Conservation (phyloP, 1,284 basidiomycete genomes). For the Heterobasidion occidentale region DNA sequence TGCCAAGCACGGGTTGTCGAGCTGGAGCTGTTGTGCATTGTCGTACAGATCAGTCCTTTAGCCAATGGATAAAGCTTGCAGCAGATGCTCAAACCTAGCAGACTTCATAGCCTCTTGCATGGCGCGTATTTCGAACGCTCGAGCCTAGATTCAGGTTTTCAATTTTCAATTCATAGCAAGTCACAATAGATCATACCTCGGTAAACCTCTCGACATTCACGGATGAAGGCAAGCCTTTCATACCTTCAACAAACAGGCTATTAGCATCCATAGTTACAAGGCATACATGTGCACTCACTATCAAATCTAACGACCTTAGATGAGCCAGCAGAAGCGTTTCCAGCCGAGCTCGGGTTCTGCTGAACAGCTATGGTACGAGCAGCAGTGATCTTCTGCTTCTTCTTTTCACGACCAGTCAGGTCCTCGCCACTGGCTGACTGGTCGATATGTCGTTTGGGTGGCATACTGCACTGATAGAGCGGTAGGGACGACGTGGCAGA, state of each 20-base stretch:
- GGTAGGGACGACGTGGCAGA: background rate
- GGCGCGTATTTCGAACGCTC: slow-evolving; percentile 81
- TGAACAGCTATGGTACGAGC: slow-evolving; percentile 69
- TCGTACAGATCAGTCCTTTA: background rate
- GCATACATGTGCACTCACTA: slow-evolving; percentile 21
- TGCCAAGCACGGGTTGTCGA: slow-evolving; percentile 85
- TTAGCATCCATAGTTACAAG: background rate
- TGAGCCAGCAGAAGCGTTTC: slow-evolving; percentile 27
- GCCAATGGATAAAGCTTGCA: background rate
- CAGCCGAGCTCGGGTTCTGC: slow-evolving; percentile 13
- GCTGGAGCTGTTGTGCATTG: slow-evolving; percentile 22
- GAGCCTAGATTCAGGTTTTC: slow-evolving; percentile 40
- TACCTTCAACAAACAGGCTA: slow-evolving; percentile 27
- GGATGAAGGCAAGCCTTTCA: slow-evolving; percentile 57
- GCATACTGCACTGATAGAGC: slow-evolving; percentile 24
- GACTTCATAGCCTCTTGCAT: slow-evolving; percentile 82
- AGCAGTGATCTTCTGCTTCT: slow-evolving; percentile 55
- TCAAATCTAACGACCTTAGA: slow-evolving; percentile 32
- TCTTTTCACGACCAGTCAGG: slow-evolving; percentile 45
- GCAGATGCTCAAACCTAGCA: slow-evolving; percentile 44
- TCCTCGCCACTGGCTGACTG: slow-evolving; percentile 19
- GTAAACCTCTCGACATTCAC: slow-evolving; percentile 85
- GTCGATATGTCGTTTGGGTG: slow-evolving; percentile 44
- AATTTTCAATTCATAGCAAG: background rate
- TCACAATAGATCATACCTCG: slow-evolving; percentile 43